Evolutionary conservation across 2,329 filamentous ascomycete genomes (phyloP).

Genomic region (Colletotrichum cereale): DNA sequence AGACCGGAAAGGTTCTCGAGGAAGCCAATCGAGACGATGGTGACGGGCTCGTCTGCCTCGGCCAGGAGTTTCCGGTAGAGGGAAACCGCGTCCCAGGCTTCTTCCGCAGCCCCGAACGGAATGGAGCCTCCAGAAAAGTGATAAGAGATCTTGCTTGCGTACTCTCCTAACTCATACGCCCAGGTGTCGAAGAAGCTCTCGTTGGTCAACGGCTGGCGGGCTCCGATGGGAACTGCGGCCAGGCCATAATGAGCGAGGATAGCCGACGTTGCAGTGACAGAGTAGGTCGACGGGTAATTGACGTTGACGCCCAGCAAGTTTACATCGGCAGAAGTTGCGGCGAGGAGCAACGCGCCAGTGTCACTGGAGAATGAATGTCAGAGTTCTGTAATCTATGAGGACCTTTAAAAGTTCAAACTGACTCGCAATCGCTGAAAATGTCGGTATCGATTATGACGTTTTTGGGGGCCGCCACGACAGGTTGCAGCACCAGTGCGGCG

Average conservation of each 20-base stretch:
- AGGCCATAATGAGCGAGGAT: slow-evolving; percentile 58
- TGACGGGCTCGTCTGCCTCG: slow-evolving; percentile 57
- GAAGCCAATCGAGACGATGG: slow-evolving; percentile 60
- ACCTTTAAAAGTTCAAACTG: slow-evolving; percentile 37
- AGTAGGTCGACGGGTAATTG: slow-evolving; percentile 57
- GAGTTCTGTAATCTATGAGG: neutral
- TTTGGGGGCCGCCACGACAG: slow-evolving; percentile 42
- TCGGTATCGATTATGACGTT: slow-evolving; percentile 62
- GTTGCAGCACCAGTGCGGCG: neutral
- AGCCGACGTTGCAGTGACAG: slow-evolving; percentile 55
- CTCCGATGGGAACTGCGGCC: slow-evolving; percentile 52
- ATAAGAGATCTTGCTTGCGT: slow-evolving; percentile 59
- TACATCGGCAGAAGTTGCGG: slow-evolving; percentile 51
- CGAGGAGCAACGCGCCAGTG: slow-evolving; percentile 56
- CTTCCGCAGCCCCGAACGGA: slow-evolving; percentile 49
- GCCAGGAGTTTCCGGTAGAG: slow-evolving; percentile 60
- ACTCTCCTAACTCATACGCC: slow-evolving; percentile 56
- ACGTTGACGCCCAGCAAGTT: slow-evolving; percentile 57
- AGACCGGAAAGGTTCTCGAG: slow-evolving; percentile 61
- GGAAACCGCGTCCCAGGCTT: slow-evolving; percentile 56
- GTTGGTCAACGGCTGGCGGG: slow-evolving; percentile 55
- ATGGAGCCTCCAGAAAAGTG: slow-evolving; percentile 55
- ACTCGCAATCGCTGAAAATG: slow-evolving; percentile 62
- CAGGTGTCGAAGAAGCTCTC: slow-evolving; percentile 58
- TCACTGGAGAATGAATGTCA: slow-evolving; percentile 49